Evolutionary conservation across 2,329 filamentous ascomycete species (phyloP).

Genomic region (Arthrinium puccinioides): DNA sequence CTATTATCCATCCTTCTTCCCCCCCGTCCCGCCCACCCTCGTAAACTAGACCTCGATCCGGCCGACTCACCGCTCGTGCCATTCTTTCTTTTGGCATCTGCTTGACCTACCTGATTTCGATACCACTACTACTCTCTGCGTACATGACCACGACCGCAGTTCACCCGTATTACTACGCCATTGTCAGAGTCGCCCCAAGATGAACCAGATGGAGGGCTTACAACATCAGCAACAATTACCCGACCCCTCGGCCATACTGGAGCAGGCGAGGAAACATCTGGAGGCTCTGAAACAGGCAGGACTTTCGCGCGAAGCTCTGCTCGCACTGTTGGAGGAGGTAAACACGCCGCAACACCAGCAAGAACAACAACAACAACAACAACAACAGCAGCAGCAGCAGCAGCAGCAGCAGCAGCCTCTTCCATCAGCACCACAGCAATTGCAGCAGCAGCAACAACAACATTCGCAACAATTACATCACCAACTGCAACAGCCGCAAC

Average conservation of each 20-base stretch:
- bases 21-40: background rate
- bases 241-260: slow-evolving; percentile 13
- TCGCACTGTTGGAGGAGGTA: slow-evolving; percentile 20
- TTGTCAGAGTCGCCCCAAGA: slow-evolving; percentile 1
- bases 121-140: background rate
- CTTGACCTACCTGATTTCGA: no score
- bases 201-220: slow-evolving; percentile 1
- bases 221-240: no score
- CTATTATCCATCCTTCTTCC: slow-evolving; percentile 1
- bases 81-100: no score
- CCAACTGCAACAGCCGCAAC: slow-evolving; percentile 6
- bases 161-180: background rate
- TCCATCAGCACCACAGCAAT: no score
- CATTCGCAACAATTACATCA: background rate
- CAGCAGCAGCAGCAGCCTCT: slow-evolving; percentile 1
- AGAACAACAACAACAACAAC: slow-evolving; percentile 5
- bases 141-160: background rate
- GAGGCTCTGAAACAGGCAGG: slow-evolving; percentile 26
- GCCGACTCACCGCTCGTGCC: slow-evolving; percentile 3
- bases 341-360: slow-evolving; percentile 11
- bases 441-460: background rate
- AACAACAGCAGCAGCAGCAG: slow-evolving; percentile 6
- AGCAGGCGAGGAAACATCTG: slow-evolving; percentile 22
- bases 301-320: slow-evolving; percentile 20
- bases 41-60: slow-evolving; percentile 3